Evolutionary conservation across 768 basidiomycete genomes (phyloP), one percentile per base, ranked within the genome.

Genomic region (Mycena amicta): DNA sequence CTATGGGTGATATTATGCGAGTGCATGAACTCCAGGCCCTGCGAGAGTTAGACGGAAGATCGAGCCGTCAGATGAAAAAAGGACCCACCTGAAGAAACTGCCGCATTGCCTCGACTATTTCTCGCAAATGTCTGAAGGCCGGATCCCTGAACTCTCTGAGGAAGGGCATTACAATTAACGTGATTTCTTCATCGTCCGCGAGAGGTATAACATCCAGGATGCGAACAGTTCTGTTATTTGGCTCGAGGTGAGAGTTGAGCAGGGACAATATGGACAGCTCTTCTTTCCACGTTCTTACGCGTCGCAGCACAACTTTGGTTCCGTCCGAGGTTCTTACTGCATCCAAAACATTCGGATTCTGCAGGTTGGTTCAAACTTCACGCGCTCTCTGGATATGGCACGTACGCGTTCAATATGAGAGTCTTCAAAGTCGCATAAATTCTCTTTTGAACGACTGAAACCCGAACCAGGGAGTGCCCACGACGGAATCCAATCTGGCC

Each of bases 1-100:
- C 64, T 46, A 47, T 65, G 65, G 1, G 57, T 62, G 26, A 66
- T 52, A 2, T 47, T 5, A 23, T 45, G 43, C 5, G 13, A 13
- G 22, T 45, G 43, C 43, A 45, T 45, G 43, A 45, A 45, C 8
- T 8, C 43, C 22, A 45, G 22, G 15, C 43, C 43, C 43, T 45
- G 22, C 43, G 20, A 45, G 12, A 8, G 12, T 45, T 23, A 45
- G 15, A 18, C 33, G 8, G 33, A 15, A 45, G 8, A 45, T 8
- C 22, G 43, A 45, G 6, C 12, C 43, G n/a, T 23, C 12, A n/a
- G 43, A 45, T 45, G 43, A 45, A 23, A 45, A 8, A 8, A 13
- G 43, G 15, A 16, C 43, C 6, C 25, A 52, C 55, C 27, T 50
- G 41, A 27, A 56, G 49, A 11, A 56, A 37, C 27, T 56, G 55